phyloP scores from a whole-genome alignment of 257 asterid species.

The Knoxia roxburghii region DNA sequence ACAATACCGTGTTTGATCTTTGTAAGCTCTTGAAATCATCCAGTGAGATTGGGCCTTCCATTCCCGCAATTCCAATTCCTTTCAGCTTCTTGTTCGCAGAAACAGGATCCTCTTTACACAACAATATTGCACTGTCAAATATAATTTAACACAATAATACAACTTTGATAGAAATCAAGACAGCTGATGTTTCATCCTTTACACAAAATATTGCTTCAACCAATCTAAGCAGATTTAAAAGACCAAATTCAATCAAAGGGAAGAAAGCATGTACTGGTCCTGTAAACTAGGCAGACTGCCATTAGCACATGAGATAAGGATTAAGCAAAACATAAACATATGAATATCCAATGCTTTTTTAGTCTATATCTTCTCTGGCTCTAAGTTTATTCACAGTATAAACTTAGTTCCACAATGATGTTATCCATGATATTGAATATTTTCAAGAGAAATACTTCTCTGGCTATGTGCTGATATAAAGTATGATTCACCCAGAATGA shows the following conservation, averaged over 20 bases:
- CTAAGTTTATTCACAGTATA: background rate
- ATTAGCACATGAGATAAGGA: background rate
- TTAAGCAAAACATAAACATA: background rate
- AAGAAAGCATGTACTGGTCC: background rate
- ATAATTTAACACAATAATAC: background rate
- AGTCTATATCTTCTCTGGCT: background rate
- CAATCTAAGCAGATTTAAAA: background rate
- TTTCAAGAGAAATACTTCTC: background rate
- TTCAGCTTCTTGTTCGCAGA: conserved; percentile 73
- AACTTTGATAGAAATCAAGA: background rate
- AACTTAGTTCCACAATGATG: background rate
- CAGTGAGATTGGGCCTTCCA: conserved; percentile 90
- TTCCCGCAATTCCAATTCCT: conserved; percentile 93
- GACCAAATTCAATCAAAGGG: background rate
- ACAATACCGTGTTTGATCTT: conserved; percentile 73
- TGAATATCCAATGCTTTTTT: background rate
- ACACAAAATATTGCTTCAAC: background rate
- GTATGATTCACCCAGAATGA: background rate
- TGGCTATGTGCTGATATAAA: background rate
- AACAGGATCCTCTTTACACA: conserved; percentile 54
- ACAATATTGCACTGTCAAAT: conserved; percentile 3
- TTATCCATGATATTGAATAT: background rate
- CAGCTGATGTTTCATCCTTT: background rate
- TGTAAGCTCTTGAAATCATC: conserved; percentile 95
- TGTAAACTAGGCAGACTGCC: background rate